These are phyloP conservation scores for Stylonectria norvegica DNA, from an alignment of 2,329 filamentous ascomycete genomes.

Conservation along the genomic window DNA sequence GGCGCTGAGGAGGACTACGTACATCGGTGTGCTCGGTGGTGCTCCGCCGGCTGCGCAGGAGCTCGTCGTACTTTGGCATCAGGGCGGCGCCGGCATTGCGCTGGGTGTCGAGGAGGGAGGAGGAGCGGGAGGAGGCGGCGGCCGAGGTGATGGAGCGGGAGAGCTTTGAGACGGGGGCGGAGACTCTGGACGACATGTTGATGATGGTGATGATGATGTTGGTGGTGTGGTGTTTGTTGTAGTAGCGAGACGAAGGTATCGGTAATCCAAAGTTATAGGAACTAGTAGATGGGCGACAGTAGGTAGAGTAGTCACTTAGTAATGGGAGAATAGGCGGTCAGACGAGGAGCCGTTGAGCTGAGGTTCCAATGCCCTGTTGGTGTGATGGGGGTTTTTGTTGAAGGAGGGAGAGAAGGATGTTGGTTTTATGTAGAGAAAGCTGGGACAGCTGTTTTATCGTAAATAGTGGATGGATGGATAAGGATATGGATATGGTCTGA, in stretches of 20 bases:
- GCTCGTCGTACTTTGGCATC: constrained; percentile 48
- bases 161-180: constrained; percentile 48
- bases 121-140: neutral
- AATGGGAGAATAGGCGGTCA: constrained; percentile 4
- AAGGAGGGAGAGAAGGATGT: no score
- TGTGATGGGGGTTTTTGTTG: no score
- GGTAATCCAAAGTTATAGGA: constrained; percentile 3
- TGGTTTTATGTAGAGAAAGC: no score
- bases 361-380: no score
- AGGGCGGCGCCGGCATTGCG: constrained; percentile 38
- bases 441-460: no score
- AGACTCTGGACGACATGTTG: constrained; percentile 49
- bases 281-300: constrained; percentile 8
- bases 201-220: constrained; percentile 1
- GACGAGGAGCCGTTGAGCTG: no score
- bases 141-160: constrained; percentile 32
- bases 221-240: constrained; percentile 6
- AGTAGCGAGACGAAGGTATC: constrained; percentile 3
- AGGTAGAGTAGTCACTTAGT: no score
- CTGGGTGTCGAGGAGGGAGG: constrained; percentile 39
- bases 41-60: constrained; percentile 35
- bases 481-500: neutral
- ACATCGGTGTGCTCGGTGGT: constrained; percentile 38
- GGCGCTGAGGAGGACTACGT: neutral
- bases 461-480: neutral